Conservation (phyloP, 352 stramenopile species). For the Halophytophthora polymorphica region DNA sequence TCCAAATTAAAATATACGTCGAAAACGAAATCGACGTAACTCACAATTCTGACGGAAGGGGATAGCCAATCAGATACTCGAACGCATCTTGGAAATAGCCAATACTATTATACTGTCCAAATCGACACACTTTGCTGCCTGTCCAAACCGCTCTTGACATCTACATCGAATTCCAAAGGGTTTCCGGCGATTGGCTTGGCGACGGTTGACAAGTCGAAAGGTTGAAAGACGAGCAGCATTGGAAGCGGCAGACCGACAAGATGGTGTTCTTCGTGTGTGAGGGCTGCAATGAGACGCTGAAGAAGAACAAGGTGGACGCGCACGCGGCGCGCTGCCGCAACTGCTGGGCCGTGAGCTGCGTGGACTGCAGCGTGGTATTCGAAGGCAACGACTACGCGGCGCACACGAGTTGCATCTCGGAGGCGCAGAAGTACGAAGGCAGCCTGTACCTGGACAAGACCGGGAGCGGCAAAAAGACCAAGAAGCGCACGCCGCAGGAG, state of each 20-base stretch:
- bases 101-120: too few species aligned
- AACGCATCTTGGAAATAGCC: too few species aligned
- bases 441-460: slow-evolving; percentile 75
- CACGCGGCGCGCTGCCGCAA: slow-evolving; percentile 82
- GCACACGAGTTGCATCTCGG: slow-evolving; percentile 92
- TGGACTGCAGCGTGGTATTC: slow-evolving; percentile 92
- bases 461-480: slow-evolving; percentile 44
- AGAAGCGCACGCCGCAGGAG: slow-evolving; percentile 87
- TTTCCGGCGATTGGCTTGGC: slow-evolving; percentile 14
- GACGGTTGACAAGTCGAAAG: slow-evolving; percentile 10
- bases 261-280: slow-evolving; percentile 90
- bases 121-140: too few species aligned
- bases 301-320: slow-evolving; percentile 93
- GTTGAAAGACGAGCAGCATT: neutral
- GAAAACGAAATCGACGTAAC: too few species aligned
- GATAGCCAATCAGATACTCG: too few species aligned
- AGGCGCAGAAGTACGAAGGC: slow-evolving; percentile 94
- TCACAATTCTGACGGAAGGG: too few species aligned
- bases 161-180: too few species aligned
- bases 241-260: neutral
- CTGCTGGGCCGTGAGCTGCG: slow-evolving; percentile 91
- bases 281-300: slow-evolving; percentile 90
- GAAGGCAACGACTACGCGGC: slow-evolving; percentile 85
- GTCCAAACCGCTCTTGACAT: too few species aligned
- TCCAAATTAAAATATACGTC: too few species aligned